Evolutionary conservation across 1,284 basidiomycete genomes (phyloP), one percentile per base, ranked within the genome.

Genomic region (Boletus nobilissimus): DNA sequence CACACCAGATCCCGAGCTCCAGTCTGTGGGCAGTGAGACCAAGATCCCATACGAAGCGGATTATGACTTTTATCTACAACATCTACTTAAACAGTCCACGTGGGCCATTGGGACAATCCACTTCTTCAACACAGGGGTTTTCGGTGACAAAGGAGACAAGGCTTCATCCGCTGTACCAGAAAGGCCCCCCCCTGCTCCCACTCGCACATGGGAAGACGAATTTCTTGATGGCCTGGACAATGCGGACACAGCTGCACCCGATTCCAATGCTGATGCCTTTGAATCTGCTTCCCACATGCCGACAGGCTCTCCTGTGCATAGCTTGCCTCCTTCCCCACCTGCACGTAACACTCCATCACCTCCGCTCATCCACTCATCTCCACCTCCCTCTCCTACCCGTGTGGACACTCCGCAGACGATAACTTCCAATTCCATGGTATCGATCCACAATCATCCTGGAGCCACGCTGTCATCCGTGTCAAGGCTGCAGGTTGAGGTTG

Each of bases 1-100:
- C 7, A 36, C 38, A 1, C 46, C 64, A 14, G 68, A 78, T 26
- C 4, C 67, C 16, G 64, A 78, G 32, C 76, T 78, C 29, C 64
- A 48, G 19, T 24, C 72, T 24, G 19, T 66, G 10, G 69, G 72
- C 5, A n/a, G 18, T 11, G 19, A 63, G 32, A 77, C 54, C 0
- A 71, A 65, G 40, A 78, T 78, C 9, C 62, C 51, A 5, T 78
- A 78, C 24, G 24, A 77, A 46, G 60, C 1, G 1, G 76, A 78
- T 29, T 78, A 70, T 5, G 16, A 78, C 36, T 73, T 78, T 22
- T 62, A 62, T 36, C 34, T 62, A 13, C 60, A 62, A 36, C 18
- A 22, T 62, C 34, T 62, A 6, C 22, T 34, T 36, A 62, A 36
- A 36, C 34, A 24, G 4, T 62, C 60, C 60, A 62, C 9, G 1